Evolutionary conservation across 306 rosid species (phyloP).

Genomic region (Lathyrus tuberosus): DNA sequence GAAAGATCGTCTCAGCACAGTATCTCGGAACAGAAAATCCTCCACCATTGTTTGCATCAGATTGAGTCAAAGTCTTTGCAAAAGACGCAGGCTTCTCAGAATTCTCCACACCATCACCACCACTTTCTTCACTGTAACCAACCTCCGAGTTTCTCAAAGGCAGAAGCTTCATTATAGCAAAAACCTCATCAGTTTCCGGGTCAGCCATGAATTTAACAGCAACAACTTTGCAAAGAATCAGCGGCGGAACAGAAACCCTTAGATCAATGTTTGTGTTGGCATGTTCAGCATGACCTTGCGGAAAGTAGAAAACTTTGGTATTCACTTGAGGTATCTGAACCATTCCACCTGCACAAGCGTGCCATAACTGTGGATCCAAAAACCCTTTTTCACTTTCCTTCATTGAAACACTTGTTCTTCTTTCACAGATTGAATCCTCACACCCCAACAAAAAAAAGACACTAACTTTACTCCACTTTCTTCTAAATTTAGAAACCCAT

Average conservation of each 20-base stretch:
- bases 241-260: constrained; percentile 65
- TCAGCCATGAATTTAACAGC: constrained; percentile 78
- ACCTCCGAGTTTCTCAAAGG: constrained; percentile 54
- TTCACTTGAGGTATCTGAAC: constrained; percentile 80
- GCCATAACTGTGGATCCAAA: constrained; percentile 95
- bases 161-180: constrained; percentile 53
- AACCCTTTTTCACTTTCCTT: constrained; percentile 62
- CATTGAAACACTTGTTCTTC: constrained; percentile 41
- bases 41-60: constrained; percentile 97
- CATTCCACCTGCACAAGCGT: constrained; percentile 95
- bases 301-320: constrained; percentile 86
- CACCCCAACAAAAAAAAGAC: constrained; percentile 20
- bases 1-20: constrained; percentile 97
- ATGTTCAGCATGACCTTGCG: constrained; percentile 97
- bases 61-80: constrained; percentile 89
- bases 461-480: constrained; percentile 17
- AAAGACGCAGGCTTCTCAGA: constrained; percentile 83
- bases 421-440: constrained; percentile 9
- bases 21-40: constrained; percentile 94
- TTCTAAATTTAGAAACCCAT: constrained; percentile 4
- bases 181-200: constrained; percentile 83
- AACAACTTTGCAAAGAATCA: constrained; percentile 64
- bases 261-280: constrained; percentile 69
- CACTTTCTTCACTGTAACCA: constrained; percentile 47
- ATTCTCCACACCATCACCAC: constrained; percentile 44